Evolutionary conservation across 805 yeast species (phyloP), one percentile per base, ranked within the genome.

Genomic region (Huiozyma naganishii): DNA sequence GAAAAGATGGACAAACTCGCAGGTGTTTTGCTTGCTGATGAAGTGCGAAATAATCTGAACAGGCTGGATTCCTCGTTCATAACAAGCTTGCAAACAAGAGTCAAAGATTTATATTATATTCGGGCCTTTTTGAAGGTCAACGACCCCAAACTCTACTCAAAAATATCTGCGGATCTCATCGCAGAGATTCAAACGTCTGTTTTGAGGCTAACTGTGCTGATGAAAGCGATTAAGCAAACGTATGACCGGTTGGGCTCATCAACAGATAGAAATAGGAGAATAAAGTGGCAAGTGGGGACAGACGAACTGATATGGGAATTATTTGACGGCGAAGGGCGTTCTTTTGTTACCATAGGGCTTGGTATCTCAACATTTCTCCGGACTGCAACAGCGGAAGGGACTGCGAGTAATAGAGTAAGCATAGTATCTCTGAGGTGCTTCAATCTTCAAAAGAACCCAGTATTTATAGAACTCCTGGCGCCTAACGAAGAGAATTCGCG

Each of bases 231-330:
- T 9, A 67, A 67, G 40, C 53, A 54, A 37, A 62, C 55, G 40
- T 55, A 66, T 45, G 53, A 65, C 46, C 45, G 60, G 45, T 41
- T 57, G 27, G 58, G 58, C 8, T 54, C 48, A 23, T 49, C 48
- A 5, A 46, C 47, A n/a, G 50, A 46, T 11, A 48, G 48, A 8
- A 50, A 42, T 57, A 51, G 50, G 34, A 52, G 49, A 29, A 39
- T 77, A 12, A 79, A 74, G 48, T 71, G 74, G 75, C 55, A 59
- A n/a, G 58, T 72, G 5, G 60, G 66, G 8, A 72, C 81, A 0
- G 80, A 75, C 48, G 75, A 76, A 47, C 60, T 80, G 7, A 70
- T 74, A n/a, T 70, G 82, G 71, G 80, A 77, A 46, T 57, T 80
- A 41, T 63, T 72, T 46, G 79, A 76, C 48, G 69, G 67, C 3